A percentile compares a stretch with the other conserved stretches of the same genome.
Evolutionary conservation across 345 rosid genomes (phyloP).

Genomic region (Pugionium cornutum): DNA sequence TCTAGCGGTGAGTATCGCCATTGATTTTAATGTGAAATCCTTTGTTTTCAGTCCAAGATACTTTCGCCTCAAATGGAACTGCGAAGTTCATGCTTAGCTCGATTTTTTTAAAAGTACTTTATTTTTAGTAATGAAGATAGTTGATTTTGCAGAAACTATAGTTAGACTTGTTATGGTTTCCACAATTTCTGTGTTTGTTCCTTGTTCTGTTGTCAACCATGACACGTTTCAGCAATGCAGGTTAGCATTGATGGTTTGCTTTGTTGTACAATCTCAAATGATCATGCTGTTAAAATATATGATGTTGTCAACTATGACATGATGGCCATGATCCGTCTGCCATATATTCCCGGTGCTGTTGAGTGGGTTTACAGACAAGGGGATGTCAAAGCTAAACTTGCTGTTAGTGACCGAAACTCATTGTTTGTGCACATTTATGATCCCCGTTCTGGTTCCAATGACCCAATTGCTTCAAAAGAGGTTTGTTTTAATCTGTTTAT

Average conservation of each 20-base stretch:
- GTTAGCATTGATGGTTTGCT: conserved; percentile 90
- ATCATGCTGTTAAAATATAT: conserved; percentile 82
- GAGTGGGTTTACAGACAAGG: conserved; percentile 97
- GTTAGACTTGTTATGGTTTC: not conserved
- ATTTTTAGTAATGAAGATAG: not conserved
- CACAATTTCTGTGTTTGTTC: conserved; percentile 13
- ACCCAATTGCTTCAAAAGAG: conserved; percentile 71
- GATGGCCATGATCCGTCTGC: conserved; percentile 93
- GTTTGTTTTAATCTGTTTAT: conserved; percentile 37
- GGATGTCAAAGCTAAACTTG: conserved; percentile 91
- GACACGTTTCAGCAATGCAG: conserved; percentile 77
- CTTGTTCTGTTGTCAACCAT: conserved; percentile 51
- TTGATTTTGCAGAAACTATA: not conserved
- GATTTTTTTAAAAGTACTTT: not conserved
- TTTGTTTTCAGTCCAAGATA: not conserved
- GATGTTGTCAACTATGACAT: conserved; percentile 96
- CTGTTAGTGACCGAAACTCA: conserved; percentile 77
- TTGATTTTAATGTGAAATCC: not conserved
- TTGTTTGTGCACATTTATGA: conserved; percentile 79
- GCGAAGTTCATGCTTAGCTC: not conserved
- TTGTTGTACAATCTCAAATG: conserved; percentile 91
- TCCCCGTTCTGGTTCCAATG: conserved; percentile 86
- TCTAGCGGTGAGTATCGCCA: conserved; percentile 65
- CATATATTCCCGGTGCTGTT: conserved; percentile 74
- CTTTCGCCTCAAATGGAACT: conserved; percentile 1